These are phyloP conservation scores for Mortierella sp. DNA, from an alignment of 371 early-diverging fungal genomes.

Conservation along the genomic window DNA sequence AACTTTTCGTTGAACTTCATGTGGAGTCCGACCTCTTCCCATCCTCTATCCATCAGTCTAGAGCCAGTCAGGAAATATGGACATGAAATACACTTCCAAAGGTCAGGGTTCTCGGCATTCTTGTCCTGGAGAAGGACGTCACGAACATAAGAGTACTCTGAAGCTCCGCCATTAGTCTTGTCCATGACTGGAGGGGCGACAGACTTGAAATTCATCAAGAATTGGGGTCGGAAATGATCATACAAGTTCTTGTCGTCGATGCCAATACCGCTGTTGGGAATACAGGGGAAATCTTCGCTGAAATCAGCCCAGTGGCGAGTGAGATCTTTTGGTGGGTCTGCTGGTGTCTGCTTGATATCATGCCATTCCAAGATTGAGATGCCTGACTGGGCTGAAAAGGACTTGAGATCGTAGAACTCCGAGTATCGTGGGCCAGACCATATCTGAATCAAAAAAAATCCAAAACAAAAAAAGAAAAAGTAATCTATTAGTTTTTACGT, in stretches of 20 bases:
- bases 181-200: slow-evolving; percentile 4
- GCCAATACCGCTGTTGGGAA: slow-evolving; percentile 36
- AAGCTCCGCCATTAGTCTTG: slow-evolving; percentile 15
- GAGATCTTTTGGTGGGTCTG: slow-evolving; percentile 4
- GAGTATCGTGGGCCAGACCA: slow-evolving; percentile 47
- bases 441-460: slow-evolving; percentile 10
- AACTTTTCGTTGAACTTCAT: slow-evolving; percentile 28
- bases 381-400: slow-evolving; percentile 25
- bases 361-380: slow-evolving; percentile 45
- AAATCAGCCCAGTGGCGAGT: slow-evolving; percentile 28
- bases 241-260: slow-evolving; percentile 33
- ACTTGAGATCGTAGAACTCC: slow-evolving; percentile 42
- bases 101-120: slow-evolving; percentile 5
- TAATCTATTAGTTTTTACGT: not conserved
- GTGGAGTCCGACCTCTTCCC: slow-evolving; percentile 44
- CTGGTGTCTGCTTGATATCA: slow-evolving; percentile 46
- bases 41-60: slow-evolving; percentile 17
- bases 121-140: slow-evolving; percentile 35
- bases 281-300: slow-evolving; percentile 42
- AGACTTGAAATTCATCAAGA: slow-evolving; percentile 41
- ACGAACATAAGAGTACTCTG: slow-evolving; percentile 20
- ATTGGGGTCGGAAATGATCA: slow-evolving; percentile 48
- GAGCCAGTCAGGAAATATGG: slow-evolving; percentile 36
- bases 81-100: slow-evolving; percentile 47
- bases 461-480: not conserved